Conservation (phyloP, 202 grass and related monocot genomes). For the Zizania palustris region DNA sequence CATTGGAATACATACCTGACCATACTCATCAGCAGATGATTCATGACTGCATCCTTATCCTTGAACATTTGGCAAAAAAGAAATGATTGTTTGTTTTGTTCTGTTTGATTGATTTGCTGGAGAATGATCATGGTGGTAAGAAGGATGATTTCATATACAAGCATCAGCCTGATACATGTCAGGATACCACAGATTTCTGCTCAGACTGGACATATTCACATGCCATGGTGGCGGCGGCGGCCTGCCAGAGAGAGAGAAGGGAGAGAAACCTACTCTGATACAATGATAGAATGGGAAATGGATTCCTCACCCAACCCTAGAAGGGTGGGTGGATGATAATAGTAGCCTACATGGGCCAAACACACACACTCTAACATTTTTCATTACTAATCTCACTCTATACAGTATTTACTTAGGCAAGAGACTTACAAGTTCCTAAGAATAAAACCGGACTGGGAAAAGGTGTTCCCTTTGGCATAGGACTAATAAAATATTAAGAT, state of each 20-base stretch:
- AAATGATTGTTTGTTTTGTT: conserved; percentile 36
- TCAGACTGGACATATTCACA: conserved; percentile 35
- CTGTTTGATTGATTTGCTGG: conserved; percentile 35
- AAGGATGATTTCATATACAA: conserved; percentile 31
- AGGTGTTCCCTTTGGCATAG: conserved; percentile 44
- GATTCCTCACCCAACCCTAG: too few species aligned
- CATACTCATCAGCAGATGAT: conserved; percentile 22
- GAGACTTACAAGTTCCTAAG: conserved; percentile 46
- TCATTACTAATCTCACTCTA: conserved; percentile 10
- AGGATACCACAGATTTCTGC: conserved; percentile 8
- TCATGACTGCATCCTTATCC: conserved; percentile 30
- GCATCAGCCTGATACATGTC: conserved; percentile 28
- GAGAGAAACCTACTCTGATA: too few species aligned
- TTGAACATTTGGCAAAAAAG: conserved; percentile 17
- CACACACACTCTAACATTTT: too few species aligned
- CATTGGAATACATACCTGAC: conserved; percentile 26
- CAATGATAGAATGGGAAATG: too few species aligned
- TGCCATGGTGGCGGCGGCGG: too few species aligned
- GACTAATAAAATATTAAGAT: conserved; percentile 8
- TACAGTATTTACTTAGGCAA: conserved; percentile 39
- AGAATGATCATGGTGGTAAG: background rate
- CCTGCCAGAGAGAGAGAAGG: too few species aligned
- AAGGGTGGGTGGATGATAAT: too few species aligned
- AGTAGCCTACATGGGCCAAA: too few species aligned
- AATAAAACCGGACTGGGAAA: conserved; percentile 56